phyloP scores from a whole-genome alignment of 176 grass and related monocot species.

The Avena sativa region DNA sequence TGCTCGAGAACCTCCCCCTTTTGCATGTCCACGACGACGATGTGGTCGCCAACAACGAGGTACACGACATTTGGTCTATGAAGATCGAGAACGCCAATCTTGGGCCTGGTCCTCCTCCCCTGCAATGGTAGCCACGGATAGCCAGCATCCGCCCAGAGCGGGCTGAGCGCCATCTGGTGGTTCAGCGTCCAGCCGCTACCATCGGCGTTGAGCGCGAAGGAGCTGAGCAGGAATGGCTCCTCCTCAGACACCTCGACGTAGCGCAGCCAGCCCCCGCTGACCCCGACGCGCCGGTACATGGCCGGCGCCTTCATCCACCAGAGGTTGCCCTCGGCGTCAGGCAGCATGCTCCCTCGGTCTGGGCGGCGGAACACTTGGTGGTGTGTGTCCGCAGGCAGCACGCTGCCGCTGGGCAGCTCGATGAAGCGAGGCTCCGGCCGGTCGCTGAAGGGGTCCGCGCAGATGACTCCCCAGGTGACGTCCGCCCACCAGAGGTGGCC shows the following conservation, averaged over 20 bases:
- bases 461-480: background rate
- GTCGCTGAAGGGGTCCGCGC: background rate
- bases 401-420: constrained; percentile 9
- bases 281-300: constrained; percentile 2
- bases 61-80: background rate
- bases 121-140: background rate
- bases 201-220: constrained; percentile 16
- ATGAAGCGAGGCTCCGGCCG: background rate
- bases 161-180: constrained; percentile 21
- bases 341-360: background rate
- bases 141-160: background rate
- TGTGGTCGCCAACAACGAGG: background rate
- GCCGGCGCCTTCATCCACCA: background rate
- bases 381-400: constrained; percentile 11
- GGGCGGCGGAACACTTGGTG: background rate
- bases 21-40: background rate
- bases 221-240: constrained; percentile 5
- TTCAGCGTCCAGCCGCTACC: constrained; percentile 37
- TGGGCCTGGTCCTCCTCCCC: background rate
- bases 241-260: background rate
- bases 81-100: background rate
- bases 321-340: background rate
- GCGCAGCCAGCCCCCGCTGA: background rate
- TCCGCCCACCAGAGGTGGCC: constrained; percentile 6
- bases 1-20: background rate